Base-by-base conservation (phyloP, 2,329 filamentous ascomycete genomes). In the Xenoacremonium recifei region DNA sequence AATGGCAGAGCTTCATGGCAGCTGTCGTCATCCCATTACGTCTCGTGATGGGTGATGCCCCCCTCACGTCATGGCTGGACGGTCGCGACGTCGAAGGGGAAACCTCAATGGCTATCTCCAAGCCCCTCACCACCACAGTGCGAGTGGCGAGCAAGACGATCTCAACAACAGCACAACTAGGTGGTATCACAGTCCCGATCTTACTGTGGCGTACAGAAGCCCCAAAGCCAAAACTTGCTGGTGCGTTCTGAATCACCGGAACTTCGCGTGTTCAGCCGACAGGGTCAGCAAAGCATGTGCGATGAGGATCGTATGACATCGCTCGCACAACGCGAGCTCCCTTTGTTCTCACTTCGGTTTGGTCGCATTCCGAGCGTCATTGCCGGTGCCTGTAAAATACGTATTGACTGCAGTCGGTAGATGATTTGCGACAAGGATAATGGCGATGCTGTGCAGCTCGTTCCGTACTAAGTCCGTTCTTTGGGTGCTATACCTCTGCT, bases 41-140 rank as follows among this genome's bases (percentile, higher is more conserved):
- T 42, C 38, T 39, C 35, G 38, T 36, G 18, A 37, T 39, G 16
- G 23, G 49, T 58, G 55, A 58, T 58, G 55, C 47, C 49, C 21
- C 40, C 33, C 30, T 39, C 49, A 58, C 55, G 55, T 58, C 55
- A 58, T 58, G 40, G 23, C 20, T 19, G 35, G 25, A 20, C 37
- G 45, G 40, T 45, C 45, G 42, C 45, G 45, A 43, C 40, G 45
- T 44, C 40, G 19, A 38, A 42, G 40, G 38, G 51, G 55, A 44
- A 48, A 42, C 39, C 19, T 44, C 41, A 37, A 46, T 38, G 45
- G 48, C 33, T 43, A 45, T 54, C 37, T 15, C 23, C 19, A 45
- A 40, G 38, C 49, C 53, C 54, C 48, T 54, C 54, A 46, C 35
- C 30, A 29, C 37, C 45, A 57, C 54, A 58, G 54, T 57, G 7